Evolutionary conservation across 805 yeast genomes (phyloP).

Genomic region (Metschnikowia rubicola): DNA sequence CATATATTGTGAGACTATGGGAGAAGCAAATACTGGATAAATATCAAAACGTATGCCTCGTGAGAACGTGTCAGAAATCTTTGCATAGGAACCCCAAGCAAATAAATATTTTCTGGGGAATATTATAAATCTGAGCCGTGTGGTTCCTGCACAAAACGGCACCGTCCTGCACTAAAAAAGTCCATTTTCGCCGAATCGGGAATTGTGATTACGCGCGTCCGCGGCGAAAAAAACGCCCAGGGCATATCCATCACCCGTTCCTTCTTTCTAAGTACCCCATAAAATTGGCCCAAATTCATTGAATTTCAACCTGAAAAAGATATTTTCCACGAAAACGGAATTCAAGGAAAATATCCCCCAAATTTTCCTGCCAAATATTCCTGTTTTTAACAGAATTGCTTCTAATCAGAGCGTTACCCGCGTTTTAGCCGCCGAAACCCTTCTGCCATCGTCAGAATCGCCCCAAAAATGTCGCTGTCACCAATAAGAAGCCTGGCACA

Average conservation of each 20-base stretch:
- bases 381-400: background rate
- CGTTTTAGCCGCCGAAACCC: background rate
- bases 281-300: background rate
- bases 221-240: conserved; percentile 2
- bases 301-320: too few species aligned
- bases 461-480: conserved; percentile 18
- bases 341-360: background rate
- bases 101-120: too few species aligned
- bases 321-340: too few species aligned
- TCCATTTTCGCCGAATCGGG: conserved; percentile 21
- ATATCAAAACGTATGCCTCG: too few species aligned
- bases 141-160: too few species aligned
- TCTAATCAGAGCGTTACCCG: too few species aligned
- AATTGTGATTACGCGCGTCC: conserved; percentile 30
- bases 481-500: conserved; percentile 18
- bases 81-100: too few species aligned
- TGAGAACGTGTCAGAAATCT: too few species aligned
- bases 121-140: too few species aligned
- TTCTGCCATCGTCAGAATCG: background rate
- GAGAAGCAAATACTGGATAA: too few species aligned
- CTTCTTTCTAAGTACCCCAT: background rate
- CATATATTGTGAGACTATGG: too few species aligned
- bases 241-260: background rate
- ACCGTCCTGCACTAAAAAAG: too few species aligned
- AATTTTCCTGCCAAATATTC: background rate